phyloP scores from a whole-genome alignment of 2,329 filamentous ascomycete species.

The Ceratocystis huliohia region DNA sequence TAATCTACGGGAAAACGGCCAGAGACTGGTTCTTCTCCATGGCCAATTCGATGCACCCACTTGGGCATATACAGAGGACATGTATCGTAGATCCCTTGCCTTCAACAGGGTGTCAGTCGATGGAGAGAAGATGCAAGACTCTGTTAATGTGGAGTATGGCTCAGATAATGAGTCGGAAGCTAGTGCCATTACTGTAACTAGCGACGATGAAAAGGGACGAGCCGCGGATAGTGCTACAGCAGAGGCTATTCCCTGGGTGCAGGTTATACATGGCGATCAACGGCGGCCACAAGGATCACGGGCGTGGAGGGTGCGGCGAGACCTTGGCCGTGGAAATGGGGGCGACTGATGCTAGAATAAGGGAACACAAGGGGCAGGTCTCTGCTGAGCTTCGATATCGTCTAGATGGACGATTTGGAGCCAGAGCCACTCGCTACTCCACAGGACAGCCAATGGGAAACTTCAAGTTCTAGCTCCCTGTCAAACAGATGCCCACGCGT shows the following conservation, averaged over 20 bases:
- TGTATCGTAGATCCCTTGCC: constrained; percentile 32
- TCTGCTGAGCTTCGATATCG: neutral
- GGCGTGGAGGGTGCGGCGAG: constrained; percentile 52
- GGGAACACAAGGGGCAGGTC: neutral
- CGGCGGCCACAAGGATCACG: constrained; percentile 45
- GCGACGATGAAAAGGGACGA: constrained; percentile 16
- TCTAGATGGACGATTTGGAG: too few species aligned
- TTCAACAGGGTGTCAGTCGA: constrained; percentile 18
- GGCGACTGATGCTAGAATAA: constrained; percentile 11
- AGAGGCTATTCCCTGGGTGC: constrained; percentile 44
- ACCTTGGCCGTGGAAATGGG: constrained; percentile 38
- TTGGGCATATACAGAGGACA: constrained; percentile 57
- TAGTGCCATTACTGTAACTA: constrained; percentile 28
- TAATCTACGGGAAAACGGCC: constrained; percentile 31
- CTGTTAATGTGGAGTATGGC: constrained; percentile 23
- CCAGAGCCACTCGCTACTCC: too few species aligned
- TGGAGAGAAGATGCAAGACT: constrained; percentile 22
- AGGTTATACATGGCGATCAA: constrained; percentile 42
- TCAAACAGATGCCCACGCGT: neutral
- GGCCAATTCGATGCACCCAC: constrained; percentile 56
- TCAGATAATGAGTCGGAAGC: constrained; percentile 27
- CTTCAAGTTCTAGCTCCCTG: neutral
- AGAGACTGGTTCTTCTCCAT: constrained; percentile 49
- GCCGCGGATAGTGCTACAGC: constrained; percentile 21
- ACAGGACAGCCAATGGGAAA: neutral